Base-by-base conservation (phyloP, 2,329 filamentous ascomycete genomes). In the Ophiostoma montium region DNA sequence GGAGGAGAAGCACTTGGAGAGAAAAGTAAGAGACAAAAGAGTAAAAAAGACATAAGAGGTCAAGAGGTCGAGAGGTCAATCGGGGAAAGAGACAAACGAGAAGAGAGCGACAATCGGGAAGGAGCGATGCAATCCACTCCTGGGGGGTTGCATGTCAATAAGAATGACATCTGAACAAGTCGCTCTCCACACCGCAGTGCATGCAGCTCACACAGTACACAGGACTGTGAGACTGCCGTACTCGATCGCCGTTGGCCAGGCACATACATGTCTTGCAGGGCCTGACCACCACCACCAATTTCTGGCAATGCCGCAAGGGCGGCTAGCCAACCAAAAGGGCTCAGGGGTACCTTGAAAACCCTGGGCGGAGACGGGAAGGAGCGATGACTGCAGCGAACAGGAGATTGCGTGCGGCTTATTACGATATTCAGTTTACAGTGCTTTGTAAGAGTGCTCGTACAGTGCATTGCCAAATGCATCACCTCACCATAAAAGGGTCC, bases 281-380 rank as follows among this genome's bases (percentile, higher is more conserved):
- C 23, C 39, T 42, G 38, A 21, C 38, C 21, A 23, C 10, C 35
- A n/a, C 9, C 12, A 30, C 15, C 38, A 41, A 41, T 41, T 15
- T 23, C 38, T 41, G 38, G 38, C 38, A 44, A 44, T 46, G 46
- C 33, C 38, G 44, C 50, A 35, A 48, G 50, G 52, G 52, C 54
- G 52, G 54, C 47, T 54, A 50, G 54, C 54, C 52, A 55, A 54
- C 52, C 49, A 54, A 47, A 48, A 27, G 23, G 23, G 23, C 23
- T 27, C 23, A 27, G 23, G 23, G 23, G 23, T 27, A 27, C 5
- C 8, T 9, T 16, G 19, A 31, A 21, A 39, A n/a, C 15, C 35
- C 19, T n/a, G 19, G 30, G 27, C 33, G 38, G n/a, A 19, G 45
- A 21, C 46, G 16, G 15, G 30, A 31, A 36, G 39, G 12, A 19